phyloP scores from a whole-genome alignment of 2,329 filamentous ascomycete genomes.

The Sporothrix brasiliensis region DNA sequence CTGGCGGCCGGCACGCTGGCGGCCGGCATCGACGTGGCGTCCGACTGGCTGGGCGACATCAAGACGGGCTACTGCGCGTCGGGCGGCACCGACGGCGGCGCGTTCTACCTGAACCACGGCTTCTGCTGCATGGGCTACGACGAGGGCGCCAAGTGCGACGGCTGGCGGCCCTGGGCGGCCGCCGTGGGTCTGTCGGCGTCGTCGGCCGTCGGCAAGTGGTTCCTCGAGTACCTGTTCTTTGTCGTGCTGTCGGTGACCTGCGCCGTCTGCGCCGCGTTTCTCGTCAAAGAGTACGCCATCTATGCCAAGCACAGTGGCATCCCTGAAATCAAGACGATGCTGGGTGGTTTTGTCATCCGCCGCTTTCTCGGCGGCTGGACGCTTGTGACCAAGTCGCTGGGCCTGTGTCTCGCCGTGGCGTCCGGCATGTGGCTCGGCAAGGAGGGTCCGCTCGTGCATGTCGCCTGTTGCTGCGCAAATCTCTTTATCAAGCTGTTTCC shows the following conservation, averaged over 20 bases:
- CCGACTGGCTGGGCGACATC: constrained; percentile 90
- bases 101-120: constrained; percentile 85
- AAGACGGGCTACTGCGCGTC: constrained; percentile 87
- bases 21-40: constrained; percentile 84
- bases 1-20: constrained; percentile 81
- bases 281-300: constrained; percentile 81
- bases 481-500: constrained; percentile 88
- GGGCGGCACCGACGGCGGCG: constrained; percentile 73
- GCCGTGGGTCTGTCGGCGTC: constrained; percentile 67
- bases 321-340: constrained; percentile 93
- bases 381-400: constrained; percentile 83
- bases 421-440: constrained; percentile 97
- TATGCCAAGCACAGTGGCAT: constrained; percentile 96
- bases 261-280: constrained; percentile 72
- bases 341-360: constrained; percentile 91
- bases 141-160: constrained; percentile 75
- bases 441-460: constrained; percentile 92
- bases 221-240: constrained; percentile 87
- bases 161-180: constrained; percentile 84
- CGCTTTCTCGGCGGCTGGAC: constrained; percentile 88
- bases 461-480: constrained; percentile 95
- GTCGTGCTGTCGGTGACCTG: constrained; percentile 80
- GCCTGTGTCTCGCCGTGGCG: constrained; percentile 84
- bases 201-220: constrained; percentile 67
- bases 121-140: constrained; percentile 96